A percentile compares a stretch with the other conserved stretches of the same genome.
phyloP scores from a whole-genome alignment of 2,329 filamentous ascomycete genomes.

The Arthrobotrys pseudoclavata region DNA sequence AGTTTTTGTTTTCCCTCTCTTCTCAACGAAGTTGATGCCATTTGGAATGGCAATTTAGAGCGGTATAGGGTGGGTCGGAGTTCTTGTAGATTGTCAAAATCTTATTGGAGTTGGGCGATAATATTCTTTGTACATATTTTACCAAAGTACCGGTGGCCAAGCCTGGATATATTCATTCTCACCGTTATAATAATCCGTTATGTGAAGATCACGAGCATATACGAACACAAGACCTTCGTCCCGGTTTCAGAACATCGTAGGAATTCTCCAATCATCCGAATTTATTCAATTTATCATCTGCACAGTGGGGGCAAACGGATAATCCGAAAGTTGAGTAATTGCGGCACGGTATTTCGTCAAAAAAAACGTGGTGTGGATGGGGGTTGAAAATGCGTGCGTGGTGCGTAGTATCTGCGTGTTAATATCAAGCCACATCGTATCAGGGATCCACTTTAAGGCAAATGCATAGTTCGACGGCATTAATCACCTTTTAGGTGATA shows the following conservation, averaged over 20 bases:
- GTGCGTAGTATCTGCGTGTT: constrained; percentile 35
- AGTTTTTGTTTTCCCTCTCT: constrained; percentile 3
- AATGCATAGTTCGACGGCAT: constrained; percentile 50
- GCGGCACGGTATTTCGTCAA: constrained; percentile 17
- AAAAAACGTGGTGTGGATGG: constrained; percentile 20
- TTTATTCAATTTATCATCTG: background rate
- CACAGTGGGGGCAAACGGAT: constrained; percentile 36
- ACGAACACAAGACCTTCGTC: background rate
- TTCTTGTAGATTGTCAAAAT: constrained; percentile 7
- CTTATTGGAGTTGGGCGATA: constrained; percentile 12
- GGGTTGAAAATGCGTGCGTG: background rate
- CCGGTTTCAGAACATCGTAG: constrained; percentile 12
- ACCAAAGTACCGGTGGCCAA: constrained; percentile 33
- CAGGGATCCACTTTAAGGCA: constrained; percentile 57
- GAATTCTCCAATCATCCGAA: constrained; percentile 12
- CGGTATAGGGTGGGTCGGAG: constrained; percentile 37
- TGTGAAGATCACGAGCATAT: constrained; percentile 32
- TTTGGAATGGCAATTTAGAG: constrained; percentile 26
- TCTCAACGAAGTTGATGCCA: constrained; percentile 27
- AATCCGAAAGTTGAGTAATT: constrained; percentile 29
- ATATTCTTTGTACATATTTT: constrained; percentile 31
- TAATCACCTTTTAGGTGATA: constrained; percentile 51
- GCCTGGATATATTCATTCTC: constrained; percentile 31
- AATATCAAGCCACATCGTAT: constrained; percentile 49
- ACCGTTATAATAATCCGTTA: constrained; percentile 48